These are phyloP conservation scores for Arctium lappa DNA, from an alignment of 129 eudicot species.

Conservation along the genomic window DNA sequence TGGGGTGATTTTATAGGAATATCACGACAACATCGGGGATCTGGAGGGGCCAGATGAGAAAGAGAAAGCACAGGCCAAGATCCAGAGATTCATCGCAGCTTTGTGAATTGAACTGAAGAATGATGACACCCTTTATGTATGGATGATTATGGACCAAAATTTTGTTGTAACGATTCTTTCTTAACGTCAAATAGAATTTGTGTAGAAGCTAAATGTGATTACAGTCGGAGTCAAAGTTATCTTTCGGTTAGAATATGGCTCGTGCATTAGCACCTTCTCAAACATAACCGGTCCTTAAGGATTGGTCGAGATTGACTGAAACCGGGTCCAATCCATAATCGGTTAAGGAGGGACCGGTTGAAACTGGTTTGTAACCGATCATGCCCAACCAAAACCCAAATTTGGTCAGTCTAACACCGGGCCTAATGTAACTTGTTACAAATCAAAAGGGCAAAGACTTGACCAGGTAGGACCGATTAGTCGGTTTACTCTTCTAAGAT, in stretches of 20 bases:
- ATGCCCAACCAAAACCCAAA: no score
- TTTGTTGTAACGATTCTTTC: conserved; percentile 12
- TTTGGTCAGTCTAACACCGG: no score
- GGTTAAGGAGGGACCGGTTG: no score
- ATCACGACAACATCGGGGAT: conserved; percentile 94
- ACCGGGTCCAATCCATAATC: neutral
- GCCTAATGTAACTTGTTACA: no score
- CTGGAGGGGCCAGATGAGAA: conserved; percentile 98
- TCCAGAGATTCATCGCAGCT: conserved; percentile 68
- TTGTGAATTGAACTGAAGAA: conserved; percentile 15
- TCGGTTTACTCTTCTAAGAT: no score
- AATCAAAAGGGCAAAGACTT: no score
- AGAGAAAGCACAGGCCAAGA: conserved; percentile 88
- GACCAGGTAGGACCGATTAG: no score
- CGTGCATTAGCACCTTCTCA: neutral
- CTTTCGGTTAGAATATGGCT: neutral
- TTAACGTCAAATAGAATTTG: neutral
- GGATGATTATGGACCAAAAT: neutral
- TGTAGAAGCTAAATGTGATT: neutral
- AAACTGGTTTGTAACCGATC: no score
- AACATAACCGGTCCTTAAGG: neutral
- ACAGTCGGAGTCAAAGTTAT: neutral
- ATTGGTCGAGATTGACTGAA: neutral
- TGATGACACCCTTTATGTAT: neutral
- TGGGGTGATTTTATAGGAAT: conserved; percentile 48